Evolutionary conservation across 805 yeast genomes (phyloP).

Genomic region (Cyberlindnera maritima): DNA sequence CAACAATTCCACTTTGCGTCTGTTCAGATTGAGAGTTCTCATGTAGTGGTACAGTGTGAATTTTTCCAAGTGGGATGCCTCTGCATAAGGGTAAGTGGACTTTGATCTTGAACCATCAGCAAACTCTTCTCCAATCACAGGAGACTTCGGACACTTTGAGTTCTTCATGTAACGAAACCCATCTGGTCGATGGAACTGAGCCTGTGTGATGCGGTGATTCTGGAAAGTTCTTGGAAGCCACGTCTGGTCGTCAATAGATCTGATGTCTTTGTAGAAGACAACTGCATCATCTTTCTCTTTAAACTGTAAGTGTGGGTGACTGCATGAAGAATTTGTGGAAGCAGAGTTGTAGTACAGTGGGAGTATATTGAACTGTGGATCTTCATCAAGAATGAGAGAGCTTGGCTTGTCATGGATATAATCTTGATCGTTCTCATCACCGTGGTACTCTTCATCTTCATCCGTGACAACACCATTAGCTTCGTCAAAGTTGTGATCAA

Average conservation of each 20-base stretch:
- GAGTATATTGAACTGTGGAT: background rate
- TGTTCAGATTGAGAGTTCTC: conserved; percentile 6
- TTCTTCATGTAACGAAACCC: conserved; percentile 15
- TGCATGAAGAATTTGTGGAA: background rate
- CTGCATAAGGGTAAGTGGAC: conserved; percentile 1
- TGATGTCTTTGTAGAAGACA: conserved; percentile 15
- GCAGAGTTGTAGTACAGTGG: background rate
- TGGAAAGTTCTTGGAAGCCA: conserved; percentile 25
- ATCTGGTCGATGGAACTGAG: conserved; percentile 1
- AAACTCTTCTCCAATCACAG: background rate
- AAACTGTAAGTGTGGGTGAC: background rate
- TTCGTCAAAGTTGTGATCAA: background rate
- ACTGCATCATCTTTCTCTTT: conserved; percentile 11
- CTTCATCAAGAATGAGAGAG: conserved; percentile 1
- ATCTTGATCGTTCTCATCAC: too few relatives aligned
- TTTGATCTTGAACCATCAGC: conserved; percentile 1
- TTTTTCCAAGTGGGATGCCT: conserved; percentile 1
- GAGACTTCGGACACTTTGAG: conserved; percentile 21
- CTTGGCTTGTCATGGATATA: background rate
- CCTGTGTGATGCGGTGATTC: conserved; percentile 16
- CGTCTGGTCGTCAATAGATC: conserved; percentile 13
- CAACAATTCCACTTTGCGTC: conserved; percentile 13
- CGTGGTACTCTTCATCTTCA: too few relatives aligned
- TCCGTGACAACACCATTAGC: background rate
- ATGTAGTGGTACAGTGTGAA: conserved; percentile 13